Base-by-base conservation (phyloP, 768 basidiomycete genomes). In the Russula olivacea region DNA sequence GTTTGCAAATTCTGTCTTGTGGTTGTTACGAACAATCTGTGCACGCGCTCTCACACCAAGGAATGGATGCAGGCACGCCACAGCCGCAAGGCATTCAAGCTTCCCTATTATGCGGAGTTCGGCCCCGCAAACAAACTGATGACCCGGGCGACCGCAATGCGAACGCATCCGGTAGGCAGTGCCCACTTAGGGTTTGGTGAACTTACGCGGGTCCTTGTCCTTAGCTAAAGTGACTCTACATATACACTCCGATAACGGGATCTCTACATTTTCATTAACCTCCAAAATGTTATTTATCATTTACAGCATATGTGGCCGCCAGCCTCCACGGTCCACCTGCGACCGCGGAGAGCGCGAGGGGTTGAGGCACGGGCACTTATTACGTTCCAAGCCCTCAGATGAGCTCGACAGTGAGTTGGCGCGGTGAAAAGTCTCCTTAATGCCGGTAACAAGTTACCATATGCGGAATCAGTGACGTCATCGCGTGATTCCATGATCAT, bases 61-160 rank as follows among this genome's bases (percentile, higher is more conserved):
- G 53, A 64, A 64, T 60, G 58, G 63, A 64, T 51, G 63, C 63
- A 64, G 61, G 61, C 51, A 63, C 61, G 14, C 55, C 49, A 34
- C 50, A 45, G 34, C 17, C 56, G 14, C 51, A 38, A 38, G 47
- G 43, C 45, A 25, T 51, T 45, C 50, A 49, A n/a, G 36, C 5
- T 51, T 55, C 51, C 52, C 40, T 40, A 64, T 58, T 45, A 25
- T 41, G 19, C 55, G 61, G 58, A 41, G 19, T 32, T 55, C 58
- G 53, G 63, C 30, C 11, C 38, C 53, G 30, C 30, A 0, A 49
- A 21, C 30, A 0, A 49, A 21, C 58, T 30, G 58, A 40, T 55
- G 19, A 51, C 53, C 36, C 40, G 34, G 54, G 17, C 23, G 63
- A n/a, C 50, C 34, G 36, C 57, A 47, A 54, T 23, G 36, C 57